Base-by-base conservation (phyloP, 441 rosid genomes). In the Pelargonium fulgidum region DNA sequence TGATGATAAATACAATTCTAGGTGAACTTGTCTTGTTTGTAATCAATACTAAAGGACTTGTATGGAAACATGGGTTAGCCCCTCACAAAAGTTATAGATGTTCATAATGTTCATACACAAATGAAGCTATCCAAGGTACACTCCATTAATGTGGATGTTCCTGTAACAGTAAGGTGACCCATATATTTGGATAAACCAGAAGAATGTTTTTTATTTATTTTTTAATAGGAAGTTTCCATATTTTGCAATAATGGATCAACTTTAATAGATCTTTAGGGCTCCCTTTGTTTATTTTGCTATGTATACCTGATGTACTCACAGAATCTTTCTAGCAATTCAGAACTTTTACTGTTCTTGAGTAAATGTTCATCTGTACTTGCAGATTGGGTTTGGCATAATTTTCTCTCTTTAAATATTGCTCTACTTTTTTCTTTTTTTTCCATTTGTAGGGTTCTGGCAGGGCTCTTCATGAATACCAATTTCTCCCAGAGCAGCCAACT, bases 401-500 rank as follows among this genome's bases (percentile, higher is more conserved):
- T 56, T 10, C 62, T 17, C 24, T 56, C 61, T 54, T 22, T 56
- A 58, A 58, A 58, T 58, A 56, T 56, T 4, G 4, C 26, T 58
- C 6, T 58, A 58, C n/a, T 58, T 20, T 24, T 58, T 58, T 20
- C 12, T 58, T 58, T 58, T 20, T 24, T 58, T 58, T 20, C 29
- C 8, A 42, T 61, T 66, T 67, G 74, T 77, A 91, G 90, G 87
- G 81, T 47, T 7, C 77, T 65, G 77, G 74, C 64, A 84, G 89
- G 81, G 77, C 89, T 13, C 80, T 88, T 69, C 96, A 83, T 73
- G 97, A 93, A 69, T 93, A 91, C 72, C 97, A 93, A 82, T 93
- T 93, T 76, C 87, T 93, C 79, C 98, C 92, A 0, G 90, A 91
- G 82, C 81, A 84, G 78, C 94, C 97, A 67, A 84, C 88, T 73